Conservation (phyloP, 1,284 basidiomycete species). For the Melanopsichium pennsylvanicum region DNA sequence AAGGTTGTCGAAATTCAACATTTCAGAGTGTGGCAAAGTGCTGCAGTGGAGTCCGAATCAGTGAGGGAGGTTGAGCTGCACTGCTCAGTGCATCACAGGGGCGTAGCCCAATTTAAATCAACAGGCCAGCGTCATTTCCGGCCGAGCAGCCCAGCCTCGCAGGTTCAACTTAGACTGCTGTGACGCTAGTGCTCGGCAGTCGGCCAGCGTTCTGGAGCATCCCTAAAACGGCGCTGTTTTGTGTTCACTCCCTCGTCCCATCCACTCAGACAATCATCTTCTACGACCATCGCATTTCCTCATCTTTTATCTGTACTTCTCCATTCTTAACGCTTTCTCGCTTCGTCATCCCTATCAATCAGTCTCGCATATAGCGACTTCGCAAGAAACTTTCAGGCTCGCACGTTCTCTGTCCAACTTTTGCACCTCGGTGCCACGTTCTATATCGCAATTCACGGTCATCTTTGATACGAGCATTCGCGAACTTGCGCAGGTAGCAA, state of each 20-base stretch:
- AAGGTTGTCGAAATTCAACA: constrained; percentile 10
- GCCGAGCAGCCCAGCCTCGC: not conserved
- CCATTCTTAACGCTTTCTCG: not conserved
- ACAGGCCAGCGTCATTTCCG: not conserved
- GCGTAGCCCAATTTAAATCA: no score
- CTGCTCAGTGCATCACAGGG: no score
- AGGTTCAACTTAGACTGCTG: no score
- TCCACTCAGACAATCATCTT: not conserved
- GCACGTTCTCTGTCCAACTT: constrained; percentile 10
- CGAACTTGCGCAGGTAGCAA: not conserved
- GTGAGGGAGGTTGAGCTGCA: no score
- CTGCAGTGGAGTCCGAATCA: constrained; percentile 8
- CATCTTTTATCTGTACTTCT: not conserved
- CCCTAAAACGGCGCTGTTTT: no score
- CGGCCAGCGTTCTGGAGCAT: no score
- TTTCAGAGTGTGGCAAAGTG: constrained; percentile 15
- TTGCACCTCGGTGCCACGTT: constrained; percentile 4
- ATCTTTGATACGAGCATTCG: constrained; percentile 7
- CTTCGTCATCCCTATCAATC: not conserved
- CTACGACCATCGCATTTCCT: not conserved
- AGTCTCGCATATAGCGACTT: not conserved
- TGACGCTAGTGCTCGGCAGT: no score
- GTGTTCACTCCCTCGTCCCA: not conserved
- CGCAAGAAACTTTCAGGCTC: not conserved
- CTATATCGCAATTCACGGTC: constrained; percentile 8